These are phyloP conservation scores for Phytophthora meadii DNA, from an alignment of 352 stramenopile species.

Conservation along the genomic window DNA sequence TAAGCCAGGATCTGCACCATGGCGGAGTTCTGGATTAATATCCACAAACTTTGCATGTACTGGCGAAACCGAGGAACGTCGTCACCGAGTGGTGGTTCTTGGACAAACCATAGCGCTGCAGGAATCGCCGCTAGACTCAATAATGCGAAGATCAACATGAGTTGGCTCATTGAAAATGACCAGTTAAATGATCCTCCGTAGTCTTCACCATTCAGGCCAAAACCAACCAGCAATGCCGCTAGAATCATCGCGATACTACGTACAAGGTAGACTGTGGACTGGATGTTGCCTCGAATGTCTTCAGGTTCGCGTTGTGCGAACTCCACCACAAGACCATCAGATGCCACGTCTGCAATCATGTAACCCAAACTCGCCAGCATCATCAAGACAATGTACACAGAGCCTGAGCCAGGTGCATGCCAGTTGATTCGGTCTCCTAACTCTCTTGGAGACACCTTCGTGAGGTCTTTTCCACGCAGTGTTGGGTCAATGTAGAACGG, in stretches of 20 bases:
- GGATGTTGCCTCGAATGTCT: conserved; percentile 48
- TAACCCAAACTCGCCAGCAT: conserved; percentile 48
- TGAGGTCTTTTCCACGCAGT: conserved; percentile 52
- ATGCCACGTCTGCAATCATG: conserved; percentile 45
- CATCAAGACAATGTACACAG: conserved; percentile 45
- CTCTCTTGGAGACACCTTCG: conserved; percentile 43
- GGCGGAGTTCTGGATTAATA: conserved; percentile 48
- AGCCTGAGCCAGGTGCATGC: conserved; percentile 34
- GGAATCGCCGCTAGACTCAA: conserved; percentile 44
- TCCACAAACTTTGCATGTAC: conserved; percentile 45
- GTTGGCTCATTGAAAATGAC: conserved; percentile 40
- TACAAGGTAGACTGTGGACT: conserved; percentile 46
- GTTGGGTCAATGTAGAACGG: conserved; percentile 67
- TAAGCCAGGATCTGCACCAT: conserved; percentile 62
- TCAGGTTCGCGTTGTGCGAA: conserved; percentile 57
- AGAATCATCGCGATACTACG: conserved; percentile 44
- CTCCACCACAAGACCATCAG: conserved; percentile 56
- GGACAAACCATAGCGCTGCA: conserved; percentile 43
- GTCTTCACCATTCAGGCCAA: conserved; percentile 47
- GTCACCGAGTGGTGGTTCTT: conserved; percentile 37
- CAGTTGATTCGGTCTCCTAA: conserved; percentile 36
- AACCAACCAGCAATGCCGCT: conserved; percentile 42
- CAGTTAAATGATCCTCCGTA: conserved; percentile 45
- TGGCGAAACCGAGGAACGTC: conserved; percentile 23
- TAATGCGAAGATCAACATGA: conserved; percentile 50